phyloP scores from a whole-genome alignment of 2,329 filamentous ascomycete genomes.

The Penicillium verrucosum region DNA sequence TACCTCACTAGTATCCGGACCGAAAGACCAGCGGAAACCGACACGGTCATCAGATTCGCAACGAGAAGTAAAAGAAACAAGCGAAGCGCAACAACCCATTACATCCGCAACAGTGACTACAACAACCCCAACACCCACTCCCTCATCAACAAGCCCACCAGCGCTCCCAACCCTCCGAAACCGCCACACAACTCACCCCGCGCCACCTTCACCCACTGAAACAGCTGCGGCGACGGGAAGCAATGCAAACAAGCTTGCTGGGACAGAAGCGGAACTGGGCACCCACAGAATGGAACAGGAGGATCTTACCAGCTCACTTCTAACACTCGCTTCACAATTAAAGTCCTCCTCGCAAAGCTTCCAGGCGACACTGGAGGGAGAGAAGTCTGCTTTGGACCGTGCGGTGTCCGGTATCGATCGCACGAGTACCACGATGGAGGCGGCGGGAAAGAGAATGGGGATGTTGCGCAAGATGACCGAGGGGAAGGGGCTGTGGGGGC shows the following conservation, averaged over 20 bases:
- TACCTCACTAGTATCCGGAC: background rate
- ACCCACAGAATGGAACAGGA: conserved; percentile 81
- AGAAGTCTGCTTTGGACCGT: conserved; percentile 67
- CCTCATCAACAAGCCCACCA: background rate
- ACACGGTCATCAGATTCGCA: background rate
- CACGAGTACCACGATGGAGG: conserved; percentile 72
- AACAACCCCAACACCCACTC: background rate
- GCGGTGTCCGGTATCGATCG: conserved; percentile 74
- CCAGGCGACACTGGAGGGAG: conserved; percentile 67
- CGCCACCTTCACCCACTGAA: conserved; percentile 8
- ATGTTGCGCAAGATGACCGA: conserved; percentile 75
- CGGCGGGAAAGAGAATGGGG: conserved; percentile 73
- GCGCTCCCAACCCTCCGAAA: conserved; percentile 27
- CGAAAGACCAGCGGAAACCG: background rate
- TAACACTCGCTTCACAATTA: conserved; percentile 72
- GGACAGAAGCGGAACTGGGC: conserved; percentile 69
- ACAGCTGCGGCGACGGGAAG: conserved; percentile 15
- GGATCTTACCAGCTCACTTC: conserved; percentile 73
- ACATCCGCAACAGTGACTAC: conserved; percentile 11
- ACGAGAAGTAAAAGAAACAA: background rate
- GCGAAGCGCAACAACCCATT: background rate
- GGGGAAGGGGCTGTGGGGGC: conserved; percentile 80
- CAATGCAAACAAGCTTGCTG: conserved; percentile 28
- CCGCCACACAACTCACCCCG: conserved; percentile 14
- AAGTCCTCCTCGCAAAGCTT: conserved; percentile 74